Evolutionary conservation across 306 rosid genomes (phyloP), one percentile per base, ranked within the genome.

Genomic region (Carpinus viminea): DNA sequence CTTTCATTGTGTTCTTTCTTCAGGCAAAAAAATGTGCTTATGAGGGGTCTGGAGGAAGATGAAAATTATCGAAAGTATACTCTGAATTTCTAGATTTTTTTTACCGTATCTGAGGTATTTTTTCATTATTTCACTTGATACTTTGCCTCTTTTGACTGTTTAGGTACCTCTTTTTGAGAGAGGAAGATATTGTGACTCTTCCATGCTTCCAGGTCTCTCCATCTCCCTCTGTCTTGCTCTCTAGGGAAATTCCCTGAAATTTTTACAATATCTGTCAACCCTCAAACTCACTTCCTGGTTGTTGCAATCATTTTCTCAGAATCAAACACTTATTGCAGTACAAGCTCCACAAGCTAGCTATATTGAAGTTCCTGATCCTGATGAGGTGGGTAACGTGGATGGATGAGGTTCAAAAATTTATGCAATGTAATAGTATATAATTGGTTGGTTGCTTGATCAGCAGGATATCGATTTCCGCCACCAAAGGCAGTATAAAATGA

Each of bases 311-410:
- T 64, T 76, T 28, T 78, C 68, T 53, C 89, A 93, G 97, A 85
- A 86, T 83, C 89, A 85, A 79, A 87, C 93, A 81, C 86, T 91
- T 54, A 85, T 93, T 79, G 96, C 89, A 51, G 82, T 93, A 80
- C 89, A 86, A 81, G 97, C 97, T 73, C 98, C 97, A 3, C 85
- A 79, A 80, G 91, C 91, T 45, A 89, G 98, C 83, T 80, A 55
- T 70, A 86, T 93, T 48, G 96, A 91, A 88, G 95, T 93, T 79
- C 86, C 88, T 52, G 96, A 91, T 90, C 98, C 97, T n/a, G 92
- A 90, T 53, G 92, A 87, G 97, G 97, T 91, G 79, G 81, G 83
- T 78, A 75, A 65, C 54, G 26, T 60, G 36, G 75, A 83, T 77
- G 77, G 65, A 75, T 78, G 78, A 75, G 76, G 74, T 80, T 79